A percentile compares a stretch with the other conserved stretches of the same genome.
Conservation (phyloP, 2,329 filamentous ascomycete genomes). For the Nigrospora oryzae region DNA sequence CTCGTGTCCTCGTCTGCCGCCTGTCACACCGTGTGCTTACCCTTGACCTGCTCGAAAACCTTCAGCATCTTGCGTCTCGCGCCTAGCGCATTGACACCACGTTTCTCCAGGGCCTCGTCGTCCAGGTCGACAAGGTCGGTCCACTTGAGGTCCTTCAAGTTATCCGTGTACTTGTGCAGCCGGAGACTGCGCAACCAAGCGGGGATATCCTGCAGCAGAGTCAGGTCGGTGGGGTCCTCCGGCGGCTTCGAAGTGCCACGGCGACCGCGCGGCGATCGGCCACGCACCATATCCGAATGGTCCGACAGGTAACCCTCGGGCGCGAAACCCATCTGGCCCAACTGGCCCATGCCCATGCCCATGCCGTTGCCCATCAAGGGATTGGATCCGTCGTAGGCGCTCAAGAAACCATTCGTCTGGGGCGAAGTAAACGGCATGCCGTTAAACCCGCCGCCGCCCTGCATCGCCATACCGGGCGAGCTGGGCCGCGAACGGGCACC, state of each 20-base stretch:
- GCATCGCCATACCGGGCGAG: slow-evolving; percentile 82
- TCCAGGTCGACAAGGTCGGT: slow-evolving; percentile 85
- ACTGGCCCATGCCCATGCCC: slow-evolving; percentile 55
- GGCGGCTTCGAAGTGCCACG: slow-evolving; percentile 94
- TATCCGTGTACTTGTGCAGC: slow-evolving; percentile 97
- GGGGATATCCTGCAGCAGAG: slow-evolving; percentile 87
- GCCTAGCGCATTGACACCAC: slow-evolving; percentile 89
- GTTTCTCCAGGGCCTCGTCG: slow-evolving; percentile 84
- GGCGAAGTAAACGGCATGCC: slow-evolving; percentile 72
- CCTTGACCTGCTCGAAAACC: slow-evolving; percentile 95
- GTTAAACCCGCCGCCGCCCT: slow-evolving; percentile 42
- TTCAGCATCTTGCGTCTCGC: slow-evolving; percentile 97
- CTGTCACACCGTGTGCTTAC: slow-evolving; percentile 23
- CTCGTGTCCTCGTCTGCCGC: neutral
- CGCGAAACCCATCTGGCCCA: slow-evolving; percentile 63
- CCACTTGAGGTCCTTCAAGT: slow-evolving; percentile 96
- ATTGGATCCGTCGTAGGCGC: slow-evolving; percentile 72
- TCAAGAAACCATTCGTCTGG: slow-evolving; percentile 89
- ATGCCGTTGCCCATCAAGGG: slow-evolving; percentile 58
- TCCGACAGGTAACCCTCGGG: slow-evolving; percentile 89
- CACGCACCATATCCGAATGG: slow-evolving; percentile 83
- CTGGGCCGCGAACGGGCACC: slow-evolving; percentile 74
- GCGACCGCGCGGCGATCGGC: slow-evolving; percentile 84
- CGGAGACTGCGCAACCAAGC: slow-evolving; percentile 91
- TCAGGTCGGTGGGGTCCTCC: slow-evolving; percentile 90